These are phyloP conservation scores for Claviceps sp. DNA, from an alignment of 2,329 filamentous ascomycete species.

Conservation along the genomic window DNA sequence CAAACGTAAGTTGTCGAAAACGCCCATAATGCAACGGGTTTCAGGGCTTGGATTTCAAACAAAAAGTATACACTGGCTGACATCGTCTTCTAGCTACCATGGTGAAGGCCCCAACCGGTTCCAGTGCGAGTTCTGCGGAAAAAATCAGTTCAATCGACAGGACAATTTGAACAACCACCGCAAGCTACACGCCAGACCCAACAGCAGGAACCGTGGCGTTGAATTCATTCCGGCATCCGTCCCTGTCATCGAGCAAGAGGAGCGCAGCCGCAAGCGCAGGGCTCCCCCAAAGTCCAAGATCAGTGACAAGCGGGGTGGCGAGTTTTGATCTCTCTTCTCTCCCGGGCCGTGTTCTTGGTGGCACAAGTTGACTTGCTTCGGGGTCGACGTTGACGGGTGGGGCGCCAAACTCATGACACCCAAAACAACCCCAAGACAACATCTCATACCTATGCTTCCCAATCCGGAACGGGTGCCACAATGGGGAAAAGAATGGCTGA, in stretches of 20 bases:
- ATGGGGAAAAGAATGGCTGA: not conserved
- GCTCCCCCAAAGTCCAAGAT: conserved; percentile 25
- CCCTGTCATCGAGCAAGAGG: conserved; percentile 26
- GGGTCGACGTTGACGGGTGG: too few relatives aligned
- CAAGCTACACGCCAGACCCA: conserved; percentile 26
- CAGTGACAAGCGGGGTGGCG: conserved; percentile 17
- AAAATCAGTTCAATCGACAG: conserved; percentile 27
- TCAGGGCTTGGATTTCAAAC: not conserved
- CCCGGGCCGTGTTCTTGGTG: not conserved
- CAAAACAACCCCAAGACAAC: not conserved
- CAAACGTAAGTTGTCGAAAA: conserved; percentile 27
- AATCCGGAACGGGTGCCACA: not conserved
- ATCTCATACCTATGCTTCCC: not conserved
- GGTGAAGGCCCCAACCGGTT: conserved; percentile 26
- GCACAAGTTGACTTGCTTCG: too few relatives aligned
- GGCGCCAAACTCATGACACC: too few relatives aligned
- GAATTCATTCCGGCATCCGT: conserved; percentile 27
- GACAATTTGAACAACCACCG: conserved; percentile 30
- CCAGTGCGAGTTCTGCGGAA: conserved; percentile 29
- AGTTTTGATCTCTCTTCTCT: conserved; percentile 14
- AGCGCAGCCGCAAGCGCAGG: conserved; percentile 25
- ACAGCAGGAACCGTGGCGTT: conserved; percentile 25
- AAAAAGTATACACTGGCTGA: not conserved
- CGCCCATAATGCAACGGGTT: too few relatives aligned
- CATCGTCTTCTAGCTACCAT: conserved; percentile 16